Evolutionary conservation across 2,329 filamentous ascomycete species (phyloP).

Genomic region (Neonectria ditissima): DNA sequence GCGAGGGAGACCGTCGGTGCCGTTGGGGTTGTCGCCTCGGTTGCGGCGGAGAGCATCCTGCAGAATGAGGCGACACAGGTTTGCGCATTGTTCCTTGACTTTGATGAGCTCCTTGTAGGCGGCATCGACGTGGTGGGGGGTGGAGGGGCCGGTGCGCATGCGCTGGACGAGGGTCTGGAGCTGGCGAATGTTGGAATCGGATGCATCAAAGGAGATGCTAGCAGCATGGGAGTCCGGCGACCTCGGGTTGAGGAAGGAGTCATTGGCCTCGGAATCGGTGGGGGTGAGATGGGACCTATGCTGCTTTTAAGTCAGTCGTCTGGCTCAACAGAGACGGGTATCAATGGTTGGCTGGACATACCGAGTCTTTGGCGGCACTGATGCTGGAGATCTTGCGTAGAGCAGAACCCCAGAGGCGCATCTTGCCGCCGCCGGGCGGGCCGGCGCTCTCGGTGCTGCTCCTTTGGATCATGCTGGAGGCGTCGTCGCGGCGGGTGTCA

Average conservation of each 20-base stretch:
- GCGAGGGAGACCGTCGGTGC: constrained; percentile 40
- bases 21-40: constrained; percentile 33
- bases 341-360: constrained; percentile 14
- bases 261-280: constrained; percentile 43
- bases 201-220: constrained; percentile 42
- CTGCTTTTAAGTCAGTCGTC: background rate
- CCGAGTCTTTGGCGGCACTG: constrained; percentile 35
- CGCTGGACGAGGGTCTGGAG: constrained; percentile 51
- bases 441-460: constrained; percentile 45
- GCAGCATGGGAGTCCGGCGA: constrained; percentile 42
- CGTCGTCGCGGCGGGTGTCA: constrained; percentile 16
- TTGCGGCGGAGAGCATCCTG: constrained; percentile 53
- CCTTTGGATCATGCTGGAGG: constrained; percentile 47
- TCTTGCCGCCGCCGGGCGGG: constrained; percentile 33
- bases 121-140: constrained; percentile 55
- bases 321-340: background rate
- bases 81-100: constrained; percentile 54
- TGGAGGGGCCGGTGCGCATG: constrained; percentile 49
- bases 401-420: constrained; percentile 39
- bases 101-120: constrained; percentile 59
- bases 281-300: constrained; percentile 18
- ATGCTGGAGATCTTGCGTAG: constrained; percentile 38
- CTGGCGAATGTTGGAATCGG: constrained; percentile 51
- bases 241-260: constrained; percentile 44
- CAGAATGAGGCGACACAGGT: constrained; percentile 55